Evolutionary conservation across 2,329 filamentous ascomycete genomes (phyloP).

Genomic region (Claviceps spartinae): DNA sequence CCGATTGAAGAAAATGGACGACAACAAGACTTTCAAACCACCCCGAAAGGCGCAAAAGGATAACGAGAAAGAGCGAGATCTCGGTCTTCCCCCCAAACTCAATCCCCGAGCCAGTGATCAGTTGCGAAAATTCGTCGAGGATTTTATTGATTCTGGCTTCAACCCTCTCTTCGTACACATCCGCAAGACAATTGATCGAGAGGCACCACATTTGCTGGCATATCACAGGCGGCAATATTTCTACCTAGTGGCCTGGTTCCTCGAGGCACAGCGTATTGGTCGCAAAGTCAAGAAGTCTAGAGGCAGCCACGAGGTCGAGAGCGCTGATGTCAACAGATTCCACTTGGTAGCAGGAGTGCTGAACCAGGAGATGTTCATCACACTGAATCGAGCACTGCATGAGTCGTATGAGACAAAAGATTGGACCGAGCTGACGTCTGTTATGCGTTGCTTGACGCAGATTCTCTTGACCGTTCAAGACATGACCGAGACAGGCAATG

Average conservation of each 20-base stretch:
- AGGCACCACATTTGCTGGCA: constrained; percentile 66
- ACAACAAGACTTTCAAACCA: constrained; percentile 78
- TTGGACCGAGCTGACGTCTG: constrained; percentile 75
- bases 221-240: constrained; percentile 79
- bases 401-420: constrained; percentile 66
- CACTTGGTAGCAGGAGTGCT: constrained; percentile 78
- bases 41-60: constrained; percentile 51
- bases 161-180: constrained; percentile 81
- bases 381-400: constrained; percentile 72
- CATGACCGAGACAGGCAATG: constrained; percentile 70
- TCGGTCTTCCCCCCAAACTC: constrained; percentile 59
- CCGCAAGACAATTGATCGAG: constrained; percentile 78
- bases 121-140: constrained; percentile 71
- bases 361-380: constrained; percentile 89
- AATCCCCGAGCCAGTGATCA: constrained; percentile 62
- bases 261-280: constrained; percentile 69
- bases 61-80: constrained; percentile 54
- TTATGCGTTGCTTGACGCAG: constrained; percentile 90
- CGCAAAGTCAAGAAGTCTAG: constrained; percentile 44
- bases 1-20: constrained; percentile 79
- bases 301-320: constrained; percentile 26
- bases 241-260: constrained; percentile 85
- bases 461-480: constrained; percentile 86
- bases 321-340: constrained; percentile 58
- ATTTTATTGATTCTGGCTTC: constrained; percentile 90